These are phyloP conservation scores for Coemansia sp. DNA, from an alignment of 371 early-diverging fungal genomes.

Conservation along the genomic window DNA sequence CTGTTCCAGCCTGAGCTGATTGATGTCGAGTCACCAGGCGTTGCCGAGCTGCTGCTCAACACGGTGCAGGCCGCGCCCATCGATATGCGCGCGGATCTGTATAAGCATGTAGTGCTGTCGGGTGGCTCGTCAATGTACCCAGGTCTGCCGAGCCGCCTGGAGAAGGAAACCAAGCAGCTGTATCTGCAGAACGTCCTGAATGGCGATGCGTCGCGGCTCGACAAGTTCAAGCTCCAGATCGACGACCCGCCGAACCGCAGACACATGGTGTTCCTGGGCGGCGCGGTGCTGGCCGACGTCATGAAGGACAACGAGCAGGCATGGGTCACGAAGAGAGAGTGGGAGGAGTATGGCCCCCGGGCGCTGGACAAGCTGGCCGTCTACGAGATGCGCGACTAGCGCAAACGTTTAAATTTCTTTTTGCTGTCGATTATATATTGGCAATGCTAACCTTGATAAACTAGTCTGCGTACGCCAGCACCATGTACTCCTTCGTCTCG, in stretches of 20 bases:
- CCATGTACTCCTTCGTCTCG: conserved; percentile 43
- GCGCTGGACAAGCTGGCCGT: conserved; percentile 60
- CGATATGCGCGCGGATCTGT: conserved; percentile 92
- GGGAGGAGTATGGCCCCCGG: conserved; percentile 88
- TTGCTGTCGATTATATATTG: neutral
- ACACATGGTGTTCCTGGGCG: conserved; percentile 98
- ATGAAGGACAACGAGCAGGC: conserved; percentile 89
- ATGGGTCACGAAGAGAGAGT: conserved; percentile 95
- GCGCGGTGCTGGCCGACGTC: conserved; percentile 95
- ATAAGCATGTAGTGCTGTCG: conserved; percentile 95
- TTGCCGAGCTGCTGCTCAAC: conserved; percentile 92
- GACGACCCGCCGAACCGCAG: conserved; percentile 97
- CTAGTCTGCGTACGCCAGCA: conserved; percentile 38
- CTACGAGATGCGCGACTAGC: conserved; percentile 37
- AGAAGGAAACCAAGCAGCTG: conserved; percentile 96
- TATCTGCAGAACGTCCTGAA: conserved; percentile 85
- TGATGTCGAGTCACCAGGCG: conserved; percentile 90
- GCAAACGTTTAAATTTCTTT: neutral
- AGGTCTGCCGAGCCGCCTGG: conserved; percentile 92
- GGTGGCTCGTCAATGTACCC: conserved; percentile 99
- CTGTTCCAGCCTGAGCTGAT: conserved; percentile 97
- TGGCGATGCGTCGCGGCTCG: conserved; percentile 77
- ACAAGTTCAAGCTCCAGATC: conserved; percentile 95
- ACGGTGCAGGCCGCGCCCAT: conserved; percentile 88
- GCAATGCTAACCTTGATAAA: too few species aligned